A percentile compares a stretch with the other conserved stretches of the same genome.
Evolutionary conservation across 73 alveolate genomes (phyloP).

Genomic region (Effrenium voratum): DNA sequence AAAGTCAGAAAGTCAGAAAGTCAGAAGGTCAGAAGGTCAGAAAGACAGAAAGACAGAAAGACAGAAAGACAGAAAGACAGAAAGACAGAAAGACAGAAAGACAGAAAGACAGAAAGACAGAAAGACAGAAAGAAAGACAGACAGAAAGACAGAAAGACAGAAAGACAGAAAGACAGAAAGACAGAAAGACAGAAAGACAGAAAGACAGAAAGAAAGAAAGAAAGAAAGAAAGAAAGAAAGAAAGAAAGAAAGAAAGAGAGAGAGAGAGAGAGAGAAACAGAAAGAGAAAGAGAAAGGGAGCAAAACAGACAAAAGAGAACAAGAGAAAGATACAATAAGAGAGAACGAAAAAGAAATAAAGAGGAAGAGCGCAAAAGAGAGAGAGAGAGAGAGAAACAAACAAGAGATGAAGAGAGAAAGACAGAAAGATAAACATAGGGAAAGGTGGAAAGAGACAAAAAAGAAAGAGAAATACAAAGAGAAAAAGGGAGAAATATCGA

Average conservation of each 20-base stretch:
- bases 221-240: conserved; percentile 6
- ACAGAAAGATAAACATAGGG: neutral
- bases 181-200: neutral
- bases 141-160: neutral
- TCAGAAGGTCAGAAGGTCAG: too few relatives aligned
- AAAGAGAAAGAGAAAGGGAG: neutral
- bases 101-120: neutral
- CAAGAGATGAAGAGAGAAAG: neutral
- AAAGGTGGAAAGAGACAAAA: neutral
- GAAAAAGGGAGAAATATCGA: neutral
- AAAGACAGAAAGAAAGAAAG: conserved; percentile 27
- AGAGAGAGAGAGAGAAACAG: neutral
- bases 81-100: neutral
- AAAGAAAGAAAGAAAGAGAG: neutral
- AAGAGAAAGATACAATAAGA: neutral
- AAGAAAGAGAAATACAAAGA: neutral
- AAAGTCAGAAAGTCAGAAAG: too few relatives aligned
- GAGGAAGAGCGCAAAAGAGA: neutral
- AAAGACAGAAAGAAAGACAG: neutral
- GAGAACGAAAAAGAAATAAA: neutral
- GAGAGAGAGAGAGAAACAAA: neutral
- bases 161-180: neutral
- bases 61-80: neutral
- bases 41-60: neutral
- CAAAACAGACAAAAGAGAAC: neutral